Evolutionary conservation across 345 rosid species (phyloP), one percentile per base, ranked within the genome.

Genomic region (Angophora floribunda): DNA sequence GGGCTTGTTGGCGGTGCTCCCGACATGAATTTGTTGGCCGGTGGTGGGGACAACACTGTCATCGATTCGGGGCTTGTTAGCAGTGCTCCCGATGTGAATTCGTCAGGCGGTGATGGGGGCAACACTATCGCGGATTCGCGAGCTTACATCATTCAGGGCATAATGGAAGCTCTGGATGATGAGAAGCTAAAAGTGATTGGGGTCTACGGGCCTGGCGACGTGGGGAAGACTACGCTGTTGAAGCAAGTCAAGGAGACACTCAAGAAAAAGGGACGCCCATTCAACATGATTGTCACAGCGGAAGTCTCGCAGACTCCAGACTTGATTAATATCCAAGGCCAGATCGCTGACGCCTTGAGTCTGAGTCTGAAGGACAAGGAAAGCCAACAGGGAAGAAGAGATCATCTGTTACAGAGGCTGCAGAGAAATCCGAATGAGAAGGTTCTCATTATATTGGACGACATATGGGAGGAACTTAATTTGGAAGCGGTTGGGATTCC

Each of bases 51-150:
- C 41, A 2, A 36, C 41, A 36, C 41, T 36, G 41, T 36, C 41
- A 36, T 36, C 41, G 41, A 36, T 36, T 6, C 61, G 5, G 59
- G 45, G 13, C 21, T 14, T 22, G 79, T 67, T 4, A 0, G 3
- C 4, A 21, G 78, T 6, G 4, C 79, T 67, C 45, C 24, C 0
- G 6, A 67, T 0, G 79, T 32, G 45, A 67, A 15, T 16, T 67
- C 45, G 0, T 67, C 79, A 0, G 22, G 6, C 0, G 12, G 79
- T 32, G 79, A 32, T 32, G 3, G 24, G 79, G 45, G 22, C 1
- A 1, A 32, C 12, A 32, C 45, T 32, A 32, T 67, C 0, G 1
- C 0, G 0, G 13, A 22, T 0, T 44, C 87, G 1, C 52, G 52
- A 36, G 41, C 32, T 14, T 52, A 49, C 26, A 21, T 86, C n/a